Conservation (phyloP, 139 green algal genomes). For the Zygnema circumcarinatum region DNA sequence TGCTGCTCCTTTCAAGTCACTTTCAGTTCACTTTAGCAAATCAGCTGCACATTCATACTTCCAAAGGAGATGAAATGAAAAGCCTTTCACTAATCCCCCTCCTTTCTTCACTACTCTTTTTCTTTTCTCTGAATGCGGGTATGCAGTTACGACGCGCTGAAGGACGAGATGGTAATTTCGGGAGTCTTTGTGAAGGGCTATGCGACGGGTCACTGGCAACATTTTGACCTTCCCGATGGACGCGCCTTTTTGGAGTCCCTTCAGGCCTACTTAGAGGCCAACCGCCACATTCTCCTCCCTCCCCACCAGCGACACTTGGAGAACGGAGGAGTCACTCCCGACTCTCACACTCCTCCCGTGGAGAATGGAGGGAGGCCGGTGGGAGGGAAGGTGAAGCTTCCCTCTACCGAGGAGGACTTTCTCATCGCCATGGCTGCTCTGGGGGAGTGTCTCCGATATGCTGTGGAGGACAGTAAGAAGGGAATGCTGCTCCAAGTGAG, state of each 20-base stretch:
- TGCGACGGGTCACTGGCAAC: constrained; percentile 12
- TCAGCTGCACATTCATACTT: too few relatives aligned
- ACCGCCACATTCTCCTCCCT: constrained; percentile 21
- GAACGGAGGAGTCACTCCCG: not conserved
- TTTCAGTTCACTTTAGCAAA: not conserved
- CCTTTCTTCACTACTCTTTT: too few relatives aligned
- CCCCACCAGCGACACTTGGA: not conserved
- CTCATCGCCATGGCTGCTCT: constrained; percentile 36
- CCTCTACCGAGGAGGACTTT: constrained; percentile 26
- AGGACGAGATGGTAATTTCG: constrained; percentile 42
- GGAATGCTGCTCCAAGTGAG: constrained; percentile 32
- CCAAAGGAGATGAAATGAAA: too few relatives aligned
- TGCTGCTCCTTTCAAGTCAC: not conserved
- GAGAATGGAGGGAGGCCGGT: not conserved
- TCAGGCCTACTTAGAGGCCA: constrained; percentile 34
- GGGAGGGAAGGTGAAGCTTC: not conserved
- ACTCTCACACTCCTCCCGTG: not conserved
- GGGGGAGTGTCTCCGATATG: constrained; percentile 26
- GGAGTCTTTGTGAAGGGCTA: constrained; percentile 46
- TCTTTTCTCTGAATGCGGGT: too few relatives aligned
- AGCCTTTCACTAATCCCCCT: too few relatives aligned
- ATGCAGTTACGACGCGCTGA: constrained; percentile 34
- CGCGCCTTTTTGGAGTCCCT: constrained; percentile 28
- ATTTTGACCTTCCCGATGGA: constrained; percentile 47
- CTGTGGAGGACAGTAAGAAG: constrained; percentile 23